These are phyloP conservation scores for Globisporangium paddicum DNA, from an alignment of 352 stramenopile genomes.

Conservation along the genomic window DNA sequence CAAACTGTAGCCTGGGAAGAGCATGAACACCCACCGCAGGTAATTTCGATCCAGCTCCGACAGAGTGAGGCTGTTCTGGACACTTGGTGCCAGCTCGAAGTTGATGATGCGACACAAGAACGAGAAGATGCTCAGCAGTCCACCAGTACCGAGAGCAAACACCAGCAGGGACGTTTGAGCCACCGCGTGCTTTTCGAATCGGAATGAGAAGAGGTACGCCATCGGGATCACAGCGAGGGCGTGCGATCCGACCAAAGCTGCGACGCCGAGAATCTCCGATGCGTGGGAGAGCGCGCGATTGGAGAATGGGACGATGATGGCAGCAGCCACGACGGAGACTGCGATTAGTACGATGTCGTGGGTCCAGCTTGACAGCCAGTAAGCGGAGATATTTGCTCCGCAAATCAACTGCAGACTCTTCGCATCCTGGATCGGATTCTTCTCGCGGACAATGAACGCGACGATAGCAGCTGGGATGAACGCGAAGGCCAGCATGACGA, in stretches of 20 bases:
- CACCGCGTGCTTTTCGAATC: constrained; percentile 29
- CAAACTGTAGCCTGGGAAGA: constrained; percentile 30
- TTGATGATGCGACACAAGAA: constrained; percentile 34
- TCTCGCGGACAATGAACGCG: constrained; percentile 43
- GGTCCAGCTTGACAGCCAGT: constrained; percentile 38
- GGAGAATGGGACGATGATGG: constrained; percentile 25
- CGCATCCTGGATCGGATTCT: constrained; percentile 42
- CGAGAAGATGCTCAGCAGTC: constrained; percentile 32
- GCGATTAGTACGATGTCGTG: constrained; percentile 29
- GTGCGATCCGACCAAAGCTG: constrained; percentile 19
- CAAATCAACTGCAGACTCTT: constrained; percentile 48
- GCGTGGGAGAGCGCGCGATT: constrained; percentile 10
- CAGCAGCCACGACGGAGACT: constrained; percentile 22
- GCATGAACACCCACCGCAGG: constrained; percentile 31
- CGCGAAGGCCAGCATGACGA: constrained; percentile 40
- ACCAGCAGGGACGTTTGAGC: constrained; percentile 34
- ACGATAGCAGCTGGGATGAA: constrained; percentile 42
- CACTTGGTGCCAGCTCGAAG: constrained; percentile 13
- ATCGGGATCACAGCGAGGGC: constrained; percentile 23
- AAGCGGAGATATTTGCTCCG: constrained; percentile 28
- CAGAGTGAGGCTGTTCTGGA: constrained; percentile 15
- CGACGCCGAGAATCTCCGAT: constrained; percentile 14
- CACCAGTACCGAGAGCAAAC: constrained; percentile 24
- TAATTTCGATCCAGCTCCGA: constrained; percentile 28
- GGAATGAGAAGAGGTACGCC: constrained; percentile 32